A percentile compares a stretch with the other conserved stretches of the same genome.
Conservation (phyloP, 495 filamentous ascomycete species). For the Pseudoneurospora amorphoporcata region DNA sequence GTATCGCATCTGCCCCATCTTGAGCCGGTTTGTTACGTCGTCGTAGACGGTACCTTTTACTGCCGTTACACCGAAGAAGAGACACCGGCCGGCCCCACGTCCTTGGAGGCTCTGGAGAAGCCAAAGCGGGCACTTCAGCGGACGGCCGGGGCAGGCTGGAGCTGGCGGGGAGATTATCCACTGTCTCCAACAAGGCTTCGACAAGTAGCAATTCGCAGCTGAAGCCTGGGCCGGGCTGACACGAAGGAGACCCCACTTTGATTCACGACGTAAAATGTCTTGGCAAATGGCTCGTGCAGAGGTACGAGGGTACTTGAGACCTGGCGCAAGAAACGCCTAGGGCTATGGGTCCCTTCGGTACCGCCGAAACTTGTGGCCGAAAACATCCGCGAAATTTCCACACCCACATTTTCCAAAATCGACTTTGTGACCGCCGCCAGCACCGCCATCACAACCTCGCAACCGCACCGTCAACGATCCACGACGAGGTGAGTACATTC, state of each 20-base stretch:
- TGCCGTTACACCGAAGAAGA: not conserved
- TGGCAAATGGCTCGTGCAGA: not conserved
- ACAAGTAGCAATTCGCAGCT: not conserved
- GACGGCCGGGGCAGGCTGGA: not conserved
- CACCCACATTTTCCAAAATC: slow-evolving; percentile 27
- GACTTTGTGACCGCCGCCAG: not conserved
- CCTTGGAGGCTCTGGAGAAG: not conserved
- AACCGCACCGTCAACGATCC: slow-evolving; percentile 17
- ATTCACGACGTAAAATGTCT: not conserved
- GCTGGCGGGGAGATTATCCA: not conserved
- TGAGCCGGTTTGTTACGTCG: not conserved
- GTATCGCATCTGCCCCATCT: not conserved
- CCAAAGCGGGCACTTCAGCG: not conserved
- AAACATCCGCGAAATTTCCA: slow-evolving; percentile 12
- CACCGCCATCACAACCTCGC: slow-evolving; percentile 7
- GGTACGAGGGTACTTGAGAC: not conserved
- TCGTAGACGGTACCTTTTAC: too few relatives aligned
- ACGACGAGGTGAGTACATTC: slow-evolving; percentile 11
- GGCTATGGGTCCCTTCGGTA: slow-evolving; percentile 2
- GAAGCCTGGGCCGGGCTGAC: not conserved
- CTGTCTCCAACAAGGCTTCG: not conserved
- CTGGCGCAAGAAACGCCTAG: not conserved
- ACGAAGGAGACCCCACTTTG: not conserved
- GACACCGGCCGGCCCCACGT: not conserved
- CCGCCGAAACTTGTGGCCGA: slow-evolving; percentile 19